These are phyloP conservation scores for Cornus suecica DNA, from an alignment of 148 eudicot species.

Conservation along the genomic window DNA sequence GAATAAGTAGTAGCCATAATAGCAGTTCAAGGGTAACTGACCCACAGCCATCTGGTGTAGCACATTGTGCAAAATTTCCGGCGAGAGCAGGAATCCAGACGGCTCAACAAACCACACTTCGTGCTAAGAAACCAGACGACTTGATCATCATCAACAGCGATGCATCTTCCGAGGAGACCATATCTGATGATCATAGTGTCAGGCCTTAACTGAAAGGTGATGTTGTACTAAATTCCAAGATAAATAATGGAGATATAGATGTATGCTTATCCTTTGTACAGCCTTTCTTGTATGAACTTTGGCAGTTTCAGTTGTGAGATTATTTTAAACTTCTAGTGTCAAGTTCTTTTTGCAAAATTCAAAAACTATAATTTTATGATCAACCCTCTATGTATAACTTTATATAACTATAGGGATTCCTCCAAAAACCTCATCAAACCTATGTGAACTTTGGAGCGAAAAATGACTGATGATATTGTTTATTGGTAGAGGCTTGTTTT, in stretches of 20 bases:
- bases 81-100: background rate
- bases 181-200: conserved; percentile 40
- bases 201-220: background rate
- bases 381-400: no score
- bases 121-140: conserved; percentile 13
- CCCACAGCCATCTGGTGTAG: background rate
- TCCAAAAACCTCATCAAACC: no score
- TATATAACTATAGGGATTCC: no score
- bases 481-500: no score
- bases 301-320: background rate
- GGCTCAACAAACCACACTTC: background rate
- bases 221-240: background rate
- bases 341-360: no score
- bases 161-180: conserved; percentile 56
- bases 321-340: background rate
- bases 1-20: background rate
- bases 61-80: background rate
- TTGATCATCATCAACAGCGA: conserved; percentile 47
- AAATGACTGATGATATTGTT: no score
- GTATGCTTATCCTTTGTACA: background rate
- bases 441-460: no score
- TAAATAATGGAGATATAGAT: background rate
- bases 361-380: no score
- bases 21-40: conserved; percentile 4
- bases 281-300: background rate